Conservation (phyloP, 1,284 basidiomycete genomes). For the Phylloboletellus chloephorus region DNA sequence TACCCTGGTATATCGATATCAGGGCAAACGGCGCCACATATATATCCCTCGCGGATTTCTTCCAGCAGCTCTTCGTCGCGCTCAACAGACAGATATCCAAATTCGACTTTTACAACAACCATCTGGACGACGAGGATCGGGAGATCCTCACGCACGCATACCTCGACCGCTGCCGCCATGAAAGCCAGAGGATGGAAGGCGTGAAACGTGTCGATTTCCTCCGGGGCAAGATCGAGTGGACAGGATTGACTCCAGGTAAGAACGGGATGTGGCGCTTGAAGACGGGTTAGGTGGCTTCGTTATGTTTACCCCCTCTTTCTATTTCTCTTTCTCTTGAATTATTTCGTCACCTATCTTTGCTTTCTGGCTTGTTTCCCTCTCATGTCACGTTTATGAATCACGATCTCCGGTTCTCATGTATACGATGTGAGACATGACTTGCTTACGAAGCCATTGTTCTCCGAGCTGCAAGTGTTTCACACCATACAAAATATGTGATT, state of each 20-base stretch:
- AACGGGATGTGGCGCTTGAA: slow-evolving; percentile 33
- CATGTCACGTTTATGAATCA: neutral
- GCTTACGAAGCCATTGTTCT: neutral
- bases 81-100: slow-evolving; percentile 29
- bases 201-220: slow-evolving; percentile 30
- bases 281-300: slow-evolving; percentile 9
- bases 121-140: slow-evolving; percentile 36
- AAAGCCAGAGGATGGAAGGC: slow-evolving; percentile 21
- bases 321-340: neutral
- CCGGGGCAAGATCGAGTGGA: slow-evolving; percentile 27
- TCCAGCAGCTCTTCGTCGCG: slow-evolving; percentile 35
- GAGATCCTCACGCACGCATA: slow-evolving; percentile 30
- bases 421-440: slow-evolving; percentile 3
- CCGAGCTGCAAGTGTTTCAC: neutral
- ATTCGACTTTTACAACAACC: slow-evolving; percentile 37
- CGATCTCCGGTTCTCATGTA: neutral
- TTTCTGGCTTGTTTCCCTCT: neutral
- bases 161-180: slow-evolving; percentile 32
- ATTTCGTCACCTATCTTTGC: neutral
- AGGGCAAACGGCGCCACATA: slow-evolving; percentile 40
- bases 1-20: slow-evolving; percentile 58
- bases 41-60: slow-evolving; percentile 50
- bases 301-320: neutral
- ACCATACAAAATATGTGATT: too few relatives aligned
- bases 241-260: slow-evolving; percentile 27